These are phyloP conservation scores for Lodderomyces jiufengensis DNA, from an alignment of 1,139 yeast genomes.

Conservation along the genomic window DNA sequence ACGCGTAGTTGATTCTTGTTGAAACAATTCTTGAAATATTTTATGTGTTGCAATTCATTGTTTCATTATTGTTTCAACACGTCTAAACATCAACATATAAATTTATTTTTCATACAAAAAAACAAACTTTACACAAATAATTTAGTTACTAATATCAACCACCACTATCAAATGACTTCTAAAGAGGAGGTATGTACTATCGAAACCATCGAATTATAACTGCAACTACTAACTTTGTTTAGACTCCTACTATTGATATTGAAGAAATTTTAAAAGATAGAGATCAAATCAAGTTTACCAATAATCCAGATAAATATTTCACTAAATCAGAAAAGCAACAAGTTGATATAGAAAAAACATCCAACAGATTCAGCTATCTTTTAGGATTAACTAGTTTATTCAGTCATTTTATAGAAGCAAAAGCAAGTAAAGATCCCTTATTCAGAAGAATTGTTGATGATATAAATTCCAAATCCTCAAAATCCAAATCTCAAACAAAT, in stretches of 20 bases:
- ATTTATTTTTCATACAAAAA: too few species aligned
- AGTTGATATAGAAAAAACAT: conserved; percentile 52
- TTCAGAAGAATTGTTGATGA: conserved; percentile 47
- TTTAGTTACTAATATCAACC: not conserved
- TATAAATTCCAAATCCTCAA: conserved; percentile 30
- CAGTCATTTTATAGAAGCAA: conserved; percentile 63
- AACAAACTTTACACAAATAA: not conserved
- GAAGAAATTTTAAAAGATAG: conserved; percentile 14
- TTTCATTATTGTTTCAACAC: too few species aligned
- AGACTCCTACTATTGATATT: conserved; percentile 20
- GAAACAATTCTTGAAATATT: too few species aligned
- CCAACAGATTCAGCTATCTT: conserved; percentile 61
- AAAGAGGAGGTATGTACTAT: conserved; percentile 10
- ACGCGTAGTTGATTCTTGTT: too few species aligned
- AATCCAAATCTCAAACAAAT: conserved; percentile 11
- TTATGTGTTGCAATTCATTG: too few species aligned
- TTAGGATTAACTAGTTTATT: conserved; percentile 65
- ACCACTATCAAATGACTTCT: conserved; percentile 10
- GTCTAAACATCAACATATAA: too few species aligned
- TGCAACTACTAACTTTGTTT: conserved; percentile 2
- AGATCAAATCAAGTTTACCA: conserved; percentile 14
- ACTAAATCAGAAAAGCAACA: conserved; percentile 45
- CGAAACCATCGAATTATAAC: not conserved
- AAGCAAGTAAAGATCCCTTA: conserved; percentile 60
- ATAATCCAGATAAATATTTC: conserved; percentile 33